A percentile compares a stretch with the other conserved stretches of the same genome.
Conservation (phyloP, 2,329 filamentous ascomycete genomes). For the Tolypocladium cylindrosporum region DNA sequence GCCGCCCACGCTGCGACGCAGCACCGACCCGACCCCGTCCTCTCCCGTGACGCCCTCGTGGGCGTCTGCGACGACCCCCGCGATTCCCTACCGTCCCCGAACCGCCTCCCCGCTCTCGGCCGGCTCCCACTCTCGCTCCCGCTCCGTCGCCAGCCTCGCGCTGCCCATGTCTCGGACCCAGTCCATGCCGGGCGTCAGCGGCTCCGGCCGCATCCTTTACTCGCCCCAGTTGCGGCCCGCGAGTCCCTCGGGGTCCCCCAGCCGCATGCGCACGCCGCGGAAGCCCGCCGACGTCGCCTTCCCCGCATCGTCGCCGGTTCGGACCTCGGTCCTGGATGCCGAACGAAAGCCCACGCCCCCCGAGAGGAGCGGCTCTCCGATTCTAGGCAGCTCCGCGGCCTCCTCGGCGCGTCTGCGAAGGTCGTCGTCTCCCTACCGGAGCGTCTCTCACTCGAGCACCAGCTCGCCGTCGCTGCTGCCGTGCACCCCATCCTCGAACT, state of each 20-base stretch:
- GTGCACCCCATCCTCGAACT: conserved; percentile 36
- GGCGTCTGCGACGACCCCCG: conserved; percentile 33
- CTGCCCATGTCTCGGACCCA: conserved; percentile 52
- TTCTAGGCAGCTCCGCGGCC: conserved; percentile 24
- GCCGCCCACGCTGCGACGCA: conserved; percentile 43
- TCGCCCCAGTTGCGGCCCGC: conserved; percentile 42
- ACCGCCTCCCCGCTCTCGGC: conserved; percentile 52
- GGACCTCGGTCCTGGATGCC: conserved; percentile 43
- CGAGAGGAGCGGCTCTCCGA: conserved; percentile 44
- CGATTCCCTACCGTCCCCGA: conserved; percentile 49
- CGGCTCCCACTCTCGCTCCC: conserved; percentile 42
- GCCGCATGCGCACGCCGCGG: conserved; percentile 38
- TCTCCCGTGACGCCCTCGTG: conserved; percentile 43
- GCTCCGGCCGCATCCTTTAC: conserved; percentile 46
- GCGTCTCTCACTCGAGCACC: conserved; percentile 30
- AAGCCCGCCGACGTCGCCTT: conserved; percentile 53
- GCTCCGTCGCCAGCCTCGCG: conserved; percentile 44
- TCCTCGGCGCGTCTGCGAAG: conserved; percentile 31
- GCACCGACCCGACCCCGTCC: conserved; percentile 45
- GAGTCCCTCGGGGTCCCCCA: conserved; percentile 45
- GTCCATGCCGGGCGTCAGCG: conserved; percentile 54
- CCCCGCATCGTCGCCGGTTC: conserved; percentile 43
- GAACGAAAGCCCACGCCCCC: conserved; percentile 35
- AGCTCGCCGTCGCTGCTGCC: conserved; percentile 21
- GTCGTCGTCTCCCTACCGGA: conserved; percentile 47